phyloP scores from a whole-genome alignment of 768 basidiomycete genomes.

The Phaeolepiota aurea region DNA sequence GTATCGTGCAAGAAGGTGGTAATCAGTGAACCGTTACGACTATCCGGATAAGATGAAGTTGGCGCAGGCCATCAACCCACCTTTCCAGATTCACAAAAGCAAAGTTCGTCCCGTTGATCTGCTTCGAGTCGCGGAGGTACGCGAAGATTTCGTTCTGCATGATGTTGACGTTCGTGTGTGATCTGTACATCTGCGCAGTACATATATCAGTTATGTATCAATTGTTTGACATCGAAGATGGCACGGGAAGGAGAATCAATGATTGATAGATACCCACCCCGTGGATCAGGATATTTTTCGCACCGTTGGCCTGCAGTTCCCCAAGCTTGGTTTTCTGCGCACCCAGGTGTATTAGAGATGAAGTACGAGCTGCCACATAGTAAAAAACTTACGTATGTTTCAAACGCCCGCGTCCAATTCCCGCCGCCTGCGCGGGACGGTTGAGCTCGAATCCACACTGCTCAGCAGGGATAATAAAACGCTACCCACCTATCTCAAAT shows the following conservation, averaged over 20 bases:
- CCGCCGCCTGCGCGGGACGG: conserved; percentile 12
- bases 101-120: conserved; percentile 18
- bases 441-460: not conserved
- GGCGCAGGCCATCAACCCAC: no score
- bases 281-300: conserved; percentile 21
- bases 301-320: conserved; percentile 19
- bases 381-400: conserved; percentile 14
- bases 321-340: conserved; percentile 15
- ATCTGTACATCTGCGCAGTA: conserved; percentile 23
- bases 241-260: not conserved
- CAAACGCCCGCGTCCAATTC: conserved; percentile 11
- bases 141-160: conserved; percentile 18
- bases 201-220: no score
- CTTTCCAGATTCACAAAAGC: conserved; percentile 20
- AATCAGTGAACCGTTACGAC: not conserved
- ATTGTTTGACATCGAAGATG: no score
- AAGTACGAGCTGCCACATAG: not conserved
- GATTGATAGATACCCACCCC: conserved; percentile 9
- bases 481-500: conserved; percentile 12
- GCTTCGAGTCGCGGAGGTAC: conserved; percentile 15
- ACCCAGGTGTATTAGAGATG: not conserved
- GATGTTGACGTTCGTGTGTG: conserved; percentile 16
- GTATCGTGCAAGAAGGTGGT: no score
- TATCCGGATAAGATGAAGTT: no score
- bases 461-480: not conserved